Evolutionary conservation across 306 rosid species (phyloP).

Genomic region (Prunus mume): DNA sequence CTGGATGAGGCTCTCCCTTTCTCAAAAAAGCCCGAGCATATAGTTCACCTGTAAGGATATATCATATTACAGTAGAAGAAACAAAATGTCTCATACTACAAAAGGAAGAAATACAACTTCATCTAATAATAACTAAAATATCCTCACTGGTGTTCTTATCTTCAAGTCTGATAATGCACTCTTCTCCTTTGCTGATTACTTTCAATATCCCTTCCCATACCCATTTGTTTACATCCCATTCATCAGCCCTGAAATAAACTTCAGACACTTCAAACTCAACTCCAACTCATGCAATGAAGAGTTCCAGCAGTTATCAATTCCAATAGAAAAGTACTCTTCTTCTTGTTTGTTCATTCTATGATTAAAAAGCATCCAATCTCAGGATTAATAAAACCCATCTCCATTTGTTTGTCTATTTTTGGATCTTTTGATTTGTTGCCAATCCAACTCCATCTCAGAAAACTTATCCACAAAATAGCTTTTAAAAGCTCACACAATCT

Average conservation of each 20-base stretch:
- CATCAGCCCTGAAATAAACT: slow-evolving; percentile 86
- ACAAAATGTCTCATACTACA: slow-evolving; percentile 5
- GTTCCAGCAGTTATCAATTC: background rate
- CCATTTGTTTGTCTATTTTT: background rate
- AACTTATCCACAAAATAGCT: background rate
- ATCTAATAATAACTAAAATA: slow-evolving; percentile 22
- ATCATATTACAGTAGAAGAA: slow-evolving; percentile 7
- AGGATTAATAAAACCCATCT: background rate
- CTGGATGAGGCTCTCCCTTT: slow-evolving; percentile 92
- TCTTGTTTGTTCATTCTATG: background rate
- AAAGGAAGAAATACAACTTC: slow-evolving; percentile 2
- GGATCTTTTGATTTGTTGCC: background rate
- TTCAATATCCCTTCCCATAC: slow-evolving; percentile 88
- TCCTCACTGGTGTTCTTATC: slow-evolving; percentile 79
- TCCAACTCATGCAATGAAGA: slow-evolving; percentile 14
- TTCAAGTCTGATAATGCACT: slow-evolving; percentile 87
- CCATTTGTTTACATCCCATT: slow-evolving; percentile 99
- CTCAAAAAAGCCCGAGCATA: slow-evolving; percentile 97
- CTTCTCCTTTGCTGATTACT: slow-evolving; percentile 88
- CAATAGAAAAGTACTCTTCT: background rate
- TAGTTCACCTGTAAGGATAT: slow-evolving; percentile 67
- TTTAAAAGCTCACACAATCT: background rate
- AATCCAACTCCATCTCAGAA: background rate
- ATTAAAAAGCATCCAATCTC: background rate
- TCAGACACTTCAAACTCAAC: slow-evolving; percentile 25